These are phyloP conservation scores for Trametes sanguinea DNA, from an alignment of 768 basidiomycete genomes.

Conservation along the genomic window DNA sequence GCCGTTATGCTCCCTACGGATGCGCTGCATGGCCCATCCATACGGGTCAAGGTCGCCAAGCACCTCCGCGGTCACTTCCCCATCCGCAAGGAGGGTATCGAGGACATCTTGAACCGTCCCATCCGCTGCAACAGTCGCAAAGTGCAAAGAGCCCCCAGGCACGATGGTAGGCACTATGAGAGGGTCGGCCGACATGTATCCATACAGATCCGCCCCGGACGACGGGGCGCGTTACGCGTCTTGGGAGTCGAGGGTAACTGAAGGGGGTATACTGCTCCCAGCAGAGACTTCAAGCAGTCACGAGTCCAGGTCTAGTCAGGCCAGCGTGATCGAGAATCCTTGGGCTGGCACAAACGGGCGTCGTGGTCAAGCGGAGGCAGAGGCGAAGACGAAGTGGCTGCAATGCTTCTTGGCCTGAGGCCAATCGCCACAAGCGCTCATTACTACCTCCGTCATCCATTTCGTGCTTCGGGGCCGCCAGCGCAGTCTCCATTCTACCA, in stretches of 20 bases:
- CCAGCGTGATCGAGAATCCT: not conserved
- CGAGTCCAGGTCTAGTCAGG: not conserved
- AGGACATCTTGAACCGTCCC: constrained; percentile 65
- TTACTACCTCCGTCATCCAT: constrained; percentile 9
- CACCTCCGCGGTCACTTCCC: constrained; percentile 54
- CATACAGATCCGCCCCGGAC: constrained; percentile 15
- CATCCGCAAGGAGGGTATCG: constrained; percentile 45
- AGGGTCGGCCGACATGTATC: constrained; percentile 43
- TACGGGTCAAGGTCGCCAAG: constrained; percentile 57
- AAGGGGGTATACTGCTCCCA: too few relatives aligned
- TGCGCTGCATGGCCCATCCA: constrained; percentile 71
- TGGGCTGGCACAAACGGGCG: not conserved
- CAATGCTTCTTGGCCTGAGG: constrained; percentile 21
- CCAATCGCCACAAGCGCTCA: constrained; percentile 1
- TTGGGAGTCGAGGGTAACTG: not conserved
- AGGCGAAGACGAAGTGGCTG: constrained; percentile 14
- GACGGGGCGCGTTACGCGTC: constrained; percentile 13
- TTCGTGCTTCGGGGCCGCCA: not conserved
- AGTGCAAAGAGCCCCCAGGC: constrained; percentile 59
- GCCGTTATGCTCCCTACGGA: constrained; percentile 59
- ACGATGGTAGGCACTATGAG: constrained; percentile 62
- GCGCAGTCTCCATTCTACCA: too few relatives aligned
- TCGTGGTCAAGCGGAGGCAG: not conserved
- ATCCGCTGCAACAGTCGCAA: constrained; percentile 55
- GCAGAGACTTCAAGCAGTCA: not conserved